These are phyloP conservation scores for Tylopilus rubrobrunneus DNA, from an alignment of 768 basidiomycete genomes.

Conservation along the genomic window DNA sequence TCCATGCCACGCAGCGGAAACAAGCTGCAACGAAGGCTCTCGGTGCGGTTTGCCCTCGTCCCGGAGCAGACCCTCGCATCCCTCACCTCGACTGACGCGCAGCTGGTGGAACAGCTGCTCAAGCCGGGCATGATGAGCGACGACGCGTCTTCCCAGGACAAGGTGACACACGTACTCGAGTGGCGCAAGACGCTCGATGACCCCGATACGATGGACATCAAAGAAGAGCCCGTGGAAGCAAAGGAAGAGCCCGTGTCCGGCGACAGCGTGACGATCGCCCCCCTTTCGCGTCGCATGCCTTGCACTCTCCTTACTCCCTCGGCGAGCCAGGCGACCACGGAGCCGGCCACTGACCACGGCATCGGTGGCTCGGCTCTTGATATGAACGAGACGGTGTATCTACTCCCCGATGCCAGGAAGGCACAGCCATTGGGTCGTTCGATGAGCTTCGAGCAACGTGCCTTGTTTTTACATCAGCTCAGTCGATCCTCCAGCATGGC, in stretches of 20 bases:
- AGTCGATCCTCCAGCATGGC: conserved; percentile 31
- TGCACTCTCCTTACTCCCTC: conserved; percentile 52
- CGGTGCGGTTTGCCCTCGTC: conserved; percentile 28
- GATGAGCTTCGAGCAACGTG: conserved; percentile 52
- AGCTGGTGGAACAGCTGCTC: conserved; percentile 43
- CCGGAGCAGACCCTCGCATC: conserved; percentile 47
- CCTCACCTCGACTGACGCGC: conserved; percentile 44
- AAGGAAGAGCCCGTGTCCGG: background rate
- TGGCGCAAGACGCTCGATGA: conserved; percentile 34
- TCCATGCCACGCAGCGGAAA: conserved; percentile 3
- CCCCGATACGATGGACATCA: conserved; percentile 29
- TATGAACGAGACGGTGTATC: conserved; percentile 26
- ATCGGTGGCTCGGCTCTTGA: conserved; percentile 21
- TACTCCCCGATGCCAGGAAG: conserved; percentile 15
- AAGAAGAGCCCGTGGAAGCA: conserved; percentile 28
- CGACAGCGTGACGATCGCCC: background rate
- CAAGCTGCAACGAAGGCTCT: conserved; percentile 23
- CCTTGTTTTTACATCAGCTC: conserved; percentile 46
- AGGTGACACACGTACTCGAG: conserved; percentile 24
- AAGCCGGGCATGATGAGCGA: conserved; percentile 40
- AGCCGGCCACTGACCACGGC: conserved; percentile 32
- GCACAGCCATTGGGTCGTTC: conserved; percentile 38
- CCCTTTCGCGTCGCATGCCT: conserved; percentile 46
- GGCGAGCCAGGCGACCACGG: conserved; percentile 29
- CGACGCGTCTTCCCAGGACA: conserved; percentile 23